These are phyloP conservation scores for Phytophthora pluvialis DNA, from an alignment of 352 stramenopile species.

Conservation along the genomic window DNA sequence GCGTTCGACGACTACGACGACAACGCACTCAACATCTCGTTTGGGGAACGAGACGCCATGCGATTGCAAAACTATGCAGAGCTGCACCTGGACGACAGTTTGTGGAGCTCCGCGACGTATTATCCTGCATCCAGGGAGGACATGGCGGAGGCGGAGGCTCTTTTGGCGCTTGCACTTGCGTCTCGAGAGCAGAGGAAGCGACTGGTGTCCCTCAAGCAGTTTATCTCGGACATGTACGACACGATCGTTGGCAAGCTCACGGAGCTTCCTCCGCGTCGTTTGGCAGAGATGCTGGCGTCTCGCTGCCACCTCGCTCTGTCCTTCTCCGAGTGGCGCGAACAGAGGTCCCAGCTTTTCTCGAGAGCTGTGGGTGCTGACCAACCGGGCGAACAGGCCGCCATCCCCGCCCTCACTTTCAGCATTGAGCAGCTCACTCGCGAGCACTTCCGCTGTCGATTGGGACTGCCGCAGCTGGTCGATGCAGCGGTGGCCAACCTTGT, in stretches of 20 bases:
- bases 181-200: constrained; percentile 60
- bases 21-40: constrained; percentile 13
- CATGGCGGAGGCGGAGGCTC: constrained; percentile 12
- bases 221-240: constrained; percentile 77
- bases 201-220: constrained; percentile 63
- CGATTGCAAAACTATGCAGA: constrained; percentile 35
- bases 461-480: constrained; percentile 64
- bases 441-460: constrained; percentile 73
- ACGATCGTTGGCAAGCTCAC: constrained; percentile 58
- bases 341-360: constrained; percentile 29
- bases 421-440: constrained; percentile 50
- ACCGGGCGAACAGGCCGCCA: constrained; percentile 4
- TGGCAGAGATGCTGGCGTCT: constrained; percentile 38
- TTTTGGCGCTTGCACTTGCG: constrained; percentile 38
- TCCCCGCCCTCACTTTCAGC: constrained; percentile 38
- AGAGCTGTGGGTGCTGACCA: constrained; percentile 24
- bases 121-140: constrained; percentile 28
- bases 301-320: constrained; percentile 59
- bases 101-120: constrained; percentile 42
- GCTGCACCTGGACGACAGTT: constrained; percentile 44
- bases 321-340: constrained; percentile 47
- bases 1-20: constrained; percentile 4
- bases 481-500: constrained; percentile 41
- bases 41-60: constrained; percentile 31
- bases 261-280: constrained; percentile 29